A percentile compares a stretch with the other conserved stretches of the same genome.
These are phyloP conservation scores for Candida golubevii DNA, from an alignment of 805 yeast species.

Conservation along the genomic window DNA sequence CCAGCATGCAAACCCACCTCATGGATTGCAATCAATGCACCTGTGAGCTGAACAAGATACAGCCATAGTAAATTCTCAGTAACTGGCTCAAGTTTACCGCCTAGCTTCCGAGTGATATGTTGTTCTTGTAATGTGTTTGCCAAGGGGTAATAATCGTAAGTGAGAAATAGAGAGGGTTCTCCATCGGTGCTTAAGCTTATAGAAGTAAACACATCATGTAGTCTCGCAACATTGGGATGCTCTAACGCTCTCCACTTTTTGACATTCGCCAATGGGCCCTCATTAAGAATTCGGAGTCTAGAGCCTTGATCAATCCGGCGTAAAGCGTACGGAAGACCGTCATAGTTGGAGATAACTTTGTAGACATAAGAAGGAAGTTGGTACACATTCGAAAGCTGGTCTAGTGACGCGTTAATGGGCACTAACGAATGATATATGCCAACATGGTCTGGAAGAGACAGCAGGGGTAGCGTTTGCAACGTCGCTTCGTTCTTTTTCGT, in stretches of 20 bases:
- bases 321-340: slow-evolving; percentile 75
- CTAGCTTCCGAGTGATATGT: slow-evolving; percentile 49
- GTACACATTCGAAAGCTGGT: slow-evolving; percentile 35
- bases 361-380: slow-evolving; percentile 60
- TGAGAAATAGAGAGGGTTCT: slow-evolving; percentile 56
- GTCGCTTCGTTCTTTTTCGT: slow-evolving; percentile 77
- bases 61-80: slow-evolving; percentile 71
- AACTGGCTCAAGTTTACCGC: slow-evolving; percentile 43
- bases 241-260: slow-evolving; percentile 62
- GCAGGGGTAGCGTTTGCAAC: slow-evolving; percentile 54
- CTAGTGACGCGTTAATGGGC: slow-evolving; percentile 59
- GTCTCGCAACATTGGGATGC: slow-evolving; percentile 55
- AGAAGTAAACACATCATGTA: slow-evolving; percentile 82
- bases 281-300: slow-evolving; percentile 33
- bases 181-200: slow-evolving; percentile 73
- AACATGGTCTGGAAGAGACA: slow-evolving; percentile 53
- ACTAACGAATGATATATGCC: slow-evolving; percentile 74
- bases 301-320: slow-evolving; percentile 56
- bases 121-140: slow-evolving; percentile 66
- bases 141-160: slow-evolving; percentile 82
- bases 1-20: slow-evolving; percentile 59
- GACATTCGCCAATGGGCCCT: slow-evolving; percentile 55
- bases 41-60: slow-evolving; percentile 68
- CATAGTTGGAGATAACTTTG: slow-evolving; percentile 73
- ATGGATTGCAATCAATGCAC: slow-evolving; percentile 68